phyloP scores from a whole-genome alignment of 2,329 filamentous ascomycete genomes.

The Colletotrichum orbiculare region DNA sequence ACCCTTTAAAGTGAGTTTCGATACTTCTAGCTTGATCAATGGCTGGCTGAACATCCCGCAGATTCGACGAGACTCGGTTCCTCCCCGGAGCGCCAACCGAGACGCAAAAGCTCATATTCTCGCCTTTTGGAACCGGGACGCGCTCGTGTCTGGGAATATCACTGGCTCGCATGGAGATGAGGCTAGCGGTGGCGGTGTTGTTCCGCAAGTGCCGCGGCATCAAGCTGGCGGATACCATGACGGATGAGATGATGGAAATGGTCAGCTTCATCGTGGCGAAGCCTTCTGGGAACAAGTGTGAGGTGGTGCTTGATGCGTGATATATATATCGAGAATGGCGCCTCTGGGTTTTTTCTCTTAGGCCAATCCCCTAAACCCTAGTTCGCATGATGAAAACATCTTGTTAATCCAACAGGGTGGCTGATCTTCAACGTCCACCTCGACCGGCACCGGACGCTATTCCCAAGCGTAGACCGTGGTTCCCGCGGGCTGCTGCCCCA shows the following conservation, averaged over 20 bases:
- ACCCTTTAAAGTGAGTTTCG: constrained; percentile 45
- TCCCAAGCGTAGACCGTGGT: too few relatives aligned
- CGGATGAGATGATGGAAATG: constrained; percentile 49
- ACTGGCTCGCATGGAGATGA: constrained; percentile 66
- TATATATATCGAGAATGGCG: too few relatives aligned
- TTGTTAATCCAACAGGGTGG: too few relatives aligned
- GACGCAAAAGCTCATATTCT: constrained; percentile 59
- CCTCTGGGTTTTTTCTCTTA: too few relatives aligned
- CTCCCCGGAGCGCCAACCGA: constrained; percentile 21
- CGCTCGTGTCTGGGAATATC: constrained; percentile 65
- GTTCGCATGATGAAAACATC: too few relatives aligned
- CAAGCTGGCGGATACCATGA: constrained; percentile 46
- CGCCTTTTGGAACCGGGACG: constrained; percentile 64
- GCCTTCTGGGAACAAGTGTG: constrained; percentile 46
- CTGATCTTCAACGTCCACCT: too few relatives aligned
- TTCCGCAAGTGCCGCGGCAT: constrained; percentile 58
- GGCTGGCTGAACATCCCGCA: not conserved
- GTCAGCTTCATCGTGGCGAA: constrained; percentile 46
- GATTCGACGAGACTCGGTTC: constrained; percentile 24
- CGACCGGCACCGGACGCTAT: too few relatives aligned
- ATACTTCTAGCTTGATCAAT: too few relatives aligned
- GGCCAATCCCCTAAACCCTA: too few relatives aligned
- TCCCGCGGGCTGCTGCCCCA: too few relatives aligned
- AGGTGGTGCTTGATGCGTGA: constrained; percentile 31
- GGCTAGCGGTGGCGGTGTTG: constrained; percentile 62